Evolutionary conservation across 1,284 basidiomycete species (phyloP).

Genomic region (Cryptococcus floricola): DNA sequence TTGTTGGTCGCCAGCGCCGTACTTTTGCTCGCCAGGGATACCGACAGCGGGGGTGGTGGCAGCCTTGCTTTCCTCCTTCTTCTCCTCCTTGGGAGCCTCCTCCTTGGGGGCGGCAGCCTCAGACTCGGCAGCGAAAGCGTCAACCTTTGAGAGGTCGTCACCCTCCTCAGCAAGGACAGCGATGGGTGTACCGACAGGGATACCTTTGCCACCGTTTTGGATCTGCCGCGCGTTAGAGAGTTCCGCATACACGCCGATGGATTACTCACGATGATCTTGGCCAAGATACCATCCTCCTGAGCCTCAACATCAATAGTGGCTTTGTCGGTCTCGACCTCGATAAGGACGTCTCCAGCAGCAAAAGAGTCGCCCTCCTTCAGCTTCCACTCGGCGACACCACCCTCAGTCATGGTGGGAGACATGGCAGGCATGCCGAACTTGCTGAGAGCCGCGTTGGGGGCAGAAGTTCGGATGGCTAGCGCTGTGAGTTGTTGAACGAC

Average conservation of each 20-base stretch:
- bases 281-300: constrained; percentile 89
- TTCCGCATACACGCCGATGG: neutral
- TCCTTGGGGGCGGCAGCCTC: constrained; percentile 49
- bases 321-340: constrained; percentile 99
- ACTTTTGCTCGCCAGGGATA: constrained; percentile 51
- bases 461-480: constrained; percentile 75
- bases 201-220: constrained; percentile 77
- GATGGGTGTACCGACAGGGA: constrained; percentile 80
- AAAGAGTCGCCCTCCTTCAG: constrained; percentile 92
- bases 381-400: constrained; percentile 97
- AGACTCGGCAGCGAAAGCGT: neutral
- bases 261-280: constrained; percentile 73
- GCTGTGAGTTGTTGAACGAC: neutral
- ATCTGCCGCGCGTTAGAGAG: constrained; percentile 53
- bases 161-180: constrained; percentile 56
- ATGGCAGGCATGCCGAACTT: constrained; percentile 95
- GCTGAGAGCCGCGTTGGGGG: constrained; percentile 69
- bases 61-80: constrained; percentile 28
- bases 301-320: constrained; percentile 99
- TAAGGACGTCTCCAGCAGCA: constrained; percentile 77
- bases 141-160: constrained; percentile 1
- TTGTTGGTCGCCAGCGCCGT: constrained; percentile 57
- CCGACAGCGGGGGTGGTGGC: constrained; percentile 33
- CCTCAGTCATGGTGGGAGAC: constrained; percentile 99
- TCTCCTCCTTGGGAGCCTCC: constrained; percentile 47